Evolutionary conservation across 164 flowering plant genomes (phyloP), one percentile per base, ranked within the genome.

Genomic region (Stephania japonica): DNA sequence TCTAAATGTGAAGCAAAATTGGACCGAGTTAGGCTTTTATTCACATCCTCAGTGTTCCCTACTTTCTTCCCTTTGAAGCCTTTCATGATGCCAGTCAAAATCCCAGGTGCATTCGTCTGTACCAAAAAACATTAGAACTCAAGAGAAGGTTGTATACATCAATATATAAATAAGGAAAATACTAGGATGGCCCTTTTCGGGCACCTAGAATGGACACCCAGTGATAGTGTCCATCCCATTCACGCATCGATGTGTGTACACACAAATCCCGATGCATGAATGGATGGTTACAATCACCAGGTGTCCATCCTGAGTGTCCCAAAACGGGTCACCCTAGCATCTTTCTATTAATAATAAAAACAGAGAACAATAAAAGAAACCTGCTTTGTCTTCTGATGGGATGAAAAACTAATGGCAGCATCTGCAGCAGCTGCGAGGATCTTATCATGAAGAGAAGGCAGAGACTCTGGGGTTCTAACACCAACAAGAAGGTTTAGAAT

Each of bases 371-470:
- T 65, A 63, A 70, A 71, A 53, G 4, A 63, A 59, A 94, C 98
- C 96, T 91, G 89, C 72, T 87, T 87, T 77, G 85, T 89, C 83
- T 83, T 89, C 78, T 87, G 86, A 76, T 79, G 76, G 23, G 80
- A 67, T 13, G 90, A 85, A 73, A 78, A 41, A 76, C 71, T 81
- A 27, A 87, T 75, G 26, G 76, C 76, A 75, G 93, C 95, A 79
- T 81, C 85, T 42, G 94, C 92, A 72, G 98, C 98, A 83, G 96
- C 97, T 68, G 92, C 96, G 78, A 94, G 88, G 74, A 90, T 93
- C 81, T 89, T 82, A 82, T 94, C 98, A 83, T 91, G 93, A 78
- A 91, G 91, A 78, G 81, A 83, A 69, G 98, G 97, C 74, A 88
- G 81, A 44, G 88, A 83, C 65, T 90, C 91, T 16, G 87, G 89